Conservation (phyloP, 768 basidiomycete genomes). For the Leccinum imitatum region DNA sequence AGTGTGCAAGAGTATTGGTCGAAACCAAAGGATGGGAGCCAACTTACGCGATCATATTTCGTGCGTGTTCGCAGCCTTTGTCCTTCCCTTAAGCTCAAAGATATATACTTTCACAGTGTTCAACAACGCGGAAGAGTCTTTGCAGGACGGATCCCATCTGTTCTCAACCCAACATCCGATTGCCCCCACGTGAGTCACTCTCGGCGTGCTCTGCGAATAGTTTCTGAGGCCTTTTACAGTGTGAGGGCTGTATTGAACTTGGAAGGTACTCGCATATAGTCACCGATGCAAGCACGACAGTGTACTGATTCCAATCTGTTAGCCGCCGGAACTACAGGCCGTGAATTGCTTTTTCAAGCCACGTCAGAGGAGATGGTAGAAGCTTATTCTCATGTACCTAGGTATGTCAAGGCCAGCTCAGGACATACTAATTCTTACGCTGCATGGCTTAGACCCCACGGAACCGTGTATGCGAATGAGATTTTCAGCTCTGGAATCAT, state of each 20-base stretch:
- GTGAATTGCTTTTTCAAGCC: conserved; percentile 92
- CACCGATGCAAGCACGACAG: background rate
- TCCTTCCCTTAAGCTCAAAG: background rate
- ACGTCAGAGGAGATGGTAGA: conserved; percentile 94
- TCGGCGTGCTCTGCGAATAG: background rate
- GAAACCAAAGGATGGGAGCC: conserved; percentile 70
- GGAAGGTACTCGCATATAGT: conserved; percentile 54
- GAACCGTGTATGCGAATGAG: conserved; percentile 87
- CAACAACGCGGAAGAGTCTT: conserved; percentile 91
- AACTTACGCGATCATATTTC: conserved; percentile 74
- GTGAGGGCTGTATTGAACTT: conserved; percentile 65
- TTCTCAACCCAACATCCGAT: conserved; percentile 87
- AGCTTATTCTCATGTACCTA: conserved; percentile 82
- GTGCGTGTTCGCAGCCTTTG: conserved; percentile 44
- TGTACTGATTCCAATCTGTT: conserved; percentile 5
- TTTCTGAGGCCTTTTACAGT: conserved; percentile 36
- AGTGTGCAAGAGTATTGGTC: conserved; percentile 74
- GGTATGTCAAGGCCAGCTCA: conserved; percentile 61
- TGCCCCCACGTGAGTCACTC: conserved; percentile 57
- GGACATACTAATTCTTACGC: background rate
- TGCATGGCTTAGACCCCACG: conserved; percentile 62
- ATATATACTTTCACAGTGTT: conserved; percentile 57
- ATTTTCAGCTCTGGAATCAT: conserved; percentile 90
- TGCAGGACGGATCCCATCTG: no score
- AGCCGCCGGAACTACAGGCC: conserved; percentile 88